A percentile compares a stretch with the other conserved stretches of the same genome.
These are phyloP conservation scores for Coelastrella sp. DNA, from an alignment of 139 green algal species.

Conservation along the genomic window DNA sequence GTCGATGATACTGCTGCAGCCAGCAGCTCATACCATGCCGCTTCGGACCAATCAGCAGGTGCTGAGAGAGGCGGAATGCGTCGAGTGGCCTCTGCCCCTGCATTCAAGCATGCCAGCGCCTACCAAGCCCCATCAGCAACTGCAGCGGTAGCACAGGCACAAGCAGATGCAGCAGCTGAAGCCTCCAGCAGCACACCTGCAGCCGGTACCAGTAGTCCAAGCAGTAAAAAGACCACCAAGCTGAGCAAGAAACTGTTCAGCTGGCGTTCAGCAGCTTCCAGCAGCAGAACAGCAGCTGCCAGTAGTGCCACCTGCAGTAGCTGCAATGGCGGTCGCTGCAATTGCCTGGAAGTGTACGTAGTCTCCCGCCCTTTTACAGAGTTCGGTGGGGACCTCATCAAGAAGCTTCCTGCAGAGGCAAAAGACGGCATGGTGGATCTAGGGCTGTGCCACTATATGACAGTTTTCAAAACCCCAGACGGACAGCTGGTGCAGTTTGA, in stretches of 20 bases:
- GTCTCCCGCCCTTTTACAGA: constrained; percentile 68
- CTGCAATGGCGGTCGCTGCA: constrained; percentile 19
- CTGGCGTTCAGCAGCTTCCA: not conserved
- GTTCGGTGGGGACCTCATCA: constrained; percentile 68
- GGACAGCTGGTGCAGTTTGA: constrained; percentile 76
- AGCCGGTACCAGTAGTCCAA: not conserved
- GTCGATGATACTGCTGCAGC: no score
- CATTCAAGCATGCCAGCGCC: constrained; percentile 31
- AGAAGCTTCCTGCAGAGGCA: constrained; percentile 55
- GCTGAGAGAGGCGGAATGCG: constrained; percentile 10
- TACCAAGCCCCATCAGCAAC: constrained; percentile 2
- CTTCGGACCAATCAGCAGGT: no score
- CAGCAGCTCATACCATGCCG: no score
- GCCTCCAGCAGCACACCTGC: not conserved
- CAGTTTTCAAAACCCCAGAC: constrained; percentile 68
- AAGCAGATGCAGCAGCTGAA: constrained; percentile 12
- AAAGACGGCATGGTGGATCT: constrained; percentile 61
- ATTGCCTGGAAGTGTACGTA: constrained; percentile 75
- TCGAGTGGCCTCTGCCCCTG: constrained; percentile 38
- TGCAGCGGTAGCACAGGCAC: constrained; percentile 23
- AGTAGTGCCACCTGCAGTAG: constrained; percentile 1
- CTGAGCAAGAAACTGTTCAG: not conserved
- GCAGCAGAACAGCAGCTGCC: not conserved
- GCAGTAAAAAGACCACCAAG: not conserved
- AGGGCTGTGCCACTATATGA: constrained; percentile 81